These are phyloP conservation scores for Aplosporella prunicola DNA, from an alignment of 2,329 filamentous ascomycete species.

Conservation along the genomic window DNA sequence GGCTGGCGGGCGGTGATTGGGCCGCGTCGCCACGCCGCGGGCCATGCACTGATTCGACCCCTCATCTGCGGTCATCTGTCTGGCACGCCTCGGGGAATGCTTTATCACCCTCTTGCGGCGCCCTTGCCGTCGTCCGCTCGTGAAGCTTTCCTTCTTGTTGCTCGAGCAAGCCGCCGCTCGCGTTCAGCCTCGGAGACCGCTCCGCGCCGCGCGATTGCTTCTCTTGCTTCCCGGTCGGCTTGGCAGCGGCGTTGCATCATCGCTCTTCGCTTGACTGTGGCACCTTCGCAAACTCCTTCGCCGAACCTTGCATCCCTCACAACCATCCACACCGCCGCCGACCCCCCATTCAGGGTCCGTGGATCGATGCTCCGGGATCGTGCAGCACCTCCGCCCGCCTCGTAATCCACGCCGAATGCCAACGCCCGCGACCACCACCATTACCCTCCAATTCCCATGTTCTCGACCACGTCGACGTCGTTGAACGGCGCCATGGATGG, in stretches of 20 bases:
- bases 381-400: conserved; percentile 7
- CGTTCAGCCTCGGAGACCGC: conserved; percentile 7
- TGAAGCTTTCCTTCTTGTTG: no score
- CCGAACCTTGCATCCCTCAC: conserved; percentile 11
- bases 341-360: conserved; percentile 10
- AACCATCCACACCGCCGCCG: conserved; percentile 10
- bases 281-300: conserved; percentile 11
- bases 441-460: no score
- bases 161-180: no score
- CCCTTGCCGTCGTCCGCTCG: no score
- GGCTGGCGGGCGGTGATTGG: no score
- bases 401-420: not conserved
- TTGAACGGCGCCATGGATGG: conserved; percentile 33
- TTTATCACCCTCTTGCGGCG: no score
- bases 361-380: conserved; percentile 12
- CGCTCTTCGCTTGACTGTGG: conserved; percentile 9
- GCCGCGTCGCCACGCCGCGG: no score
- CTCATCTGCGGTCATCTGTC: no score
- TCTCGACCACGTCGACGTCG: conserved; percentile 28
- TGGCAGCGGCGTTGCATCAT: conserved; percentile 9
- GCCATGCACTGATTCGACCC: not conserved
- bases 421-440: no score
- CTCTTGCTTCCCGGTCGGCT: no score
- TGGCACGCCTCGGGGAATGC: no score
- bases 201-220: conserved; percentile 2